phyloP scores from a whole-genome alignment of 2,329 filamentous ascomycete genomes.

The Arthrobotrys megalospora region DNA sequence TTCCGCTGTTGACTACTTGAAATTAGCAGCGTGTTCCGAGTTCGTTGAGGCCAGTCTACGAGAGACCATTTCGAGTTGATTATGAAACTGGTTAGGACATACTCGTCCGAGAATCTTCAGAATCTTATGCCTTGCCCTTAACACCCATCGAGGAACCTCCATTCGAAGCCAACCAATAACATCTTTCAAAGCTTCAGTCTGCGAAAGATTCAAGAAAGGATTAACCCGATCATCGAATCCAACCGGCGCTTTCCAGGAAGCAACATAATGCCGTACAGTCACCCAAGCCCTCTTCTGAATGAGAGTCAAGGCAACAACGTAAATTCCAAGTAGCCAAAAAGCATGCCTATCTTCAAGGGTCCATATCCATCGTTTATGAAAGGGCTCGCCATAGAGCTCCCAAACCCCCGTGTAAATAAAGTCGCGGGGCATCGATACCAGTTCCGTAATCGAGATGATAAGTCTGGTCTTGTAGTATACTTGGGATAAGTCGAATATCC shows the following conservation, averaged over 20 bases:
- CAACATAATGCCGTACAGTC: neutral
- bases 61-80: too few species aligned
- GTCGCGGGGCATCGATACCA: neutral
- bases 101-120: neutral
- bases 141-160: neutral
- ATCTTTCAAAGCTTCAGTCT: conserved; percentile 23
- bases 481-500: too few species aligned
- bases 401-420: conserved; percentile 6
- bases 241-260: neutral
- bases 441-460: too few species aligned
- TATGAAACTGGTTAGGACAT: too few species aligned
- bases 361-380: conserved; percentile 23
- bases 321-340: conserved; percentile 20
- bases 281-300: conserved; percentile 18
- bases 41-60: too few species aligned
- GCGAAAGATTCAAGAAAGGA: conserved; percentile 2
- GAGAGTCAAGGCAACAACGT: neutral
- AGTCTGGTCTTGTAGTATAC: too few species aligned
- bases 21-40: too few species aligned
- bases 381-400: conserved; percentile 27
- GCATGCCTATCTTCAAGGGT: conserved; percentile 13
- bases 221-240: conserved; percentile 6
- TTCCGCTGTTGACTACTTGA: too few species aligned
- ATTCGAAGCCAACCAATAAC: neutral
- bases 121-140: neutral